phyloP scores from a whole-genome alignment of 2,329 filamentous ascomycete species.

The Aspergillus fructus region DNA sequence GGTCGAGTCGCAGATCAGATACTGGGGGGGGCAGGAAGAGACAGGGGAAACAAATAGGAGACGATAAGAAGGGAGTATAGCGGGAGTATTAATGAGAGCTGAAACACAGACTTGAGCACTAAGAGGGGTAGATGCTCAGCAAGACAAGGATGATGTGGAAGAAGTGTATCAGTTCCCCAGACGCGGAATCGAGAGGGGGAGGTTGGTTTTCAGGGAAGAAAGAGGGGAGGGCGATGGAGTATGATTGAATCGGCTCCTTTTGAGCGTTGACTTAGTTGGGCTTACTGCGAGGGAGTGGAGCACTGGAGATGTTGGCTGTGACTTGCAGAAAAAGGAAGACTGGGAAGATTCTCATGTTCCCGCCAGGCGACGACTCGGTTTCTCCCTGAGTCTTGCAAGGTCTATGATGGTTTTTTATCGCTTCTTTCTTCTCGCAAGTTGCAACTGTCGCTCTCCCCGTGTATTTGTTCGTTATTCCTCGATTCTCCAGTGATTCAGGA shows the following conservation, averaged over 20 bases:
- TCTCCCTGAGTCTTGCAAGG: too few relatives aligned
- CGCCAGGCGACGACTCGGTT: too few relatives aligned
- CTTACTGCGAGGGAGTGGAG: not conserved
- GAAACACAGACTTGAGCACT: constrained; percentile 4
- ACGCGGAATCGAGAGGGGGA: constrained; percentile 1
- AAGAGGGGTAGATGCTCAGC: not conserved
- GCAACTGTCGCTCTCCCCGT: too few relatives aligned
- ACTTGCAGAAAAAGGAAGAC: too few relatives aligned
- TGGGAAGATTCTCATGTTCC: not conserved
- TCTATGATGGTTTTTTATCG: too few relatives aligned
- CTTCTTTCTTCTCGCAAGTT: too few relatives aligned
- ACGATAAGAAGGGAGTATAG: constrained; percentile 8
- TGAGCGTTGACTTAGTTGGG: constrained; percentile 11
- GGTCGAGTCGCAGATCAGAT: constrained; percentile 4
- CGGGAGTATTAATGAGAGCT: constrained; percentile 12
- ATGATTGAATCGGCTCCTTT: too few relatives aligned
- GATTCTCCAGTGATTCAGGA: too few relatives aligned
- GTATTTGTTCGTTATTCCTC: too few relatives aligned
- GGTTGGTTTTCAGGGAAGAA: constrained; percentile 9
- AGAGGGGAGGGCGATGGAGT: constrained; percentile 9
- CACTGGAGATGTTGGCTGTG: too few relatives aligned
- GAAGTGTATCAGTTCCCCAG: constrained; percentile 3
- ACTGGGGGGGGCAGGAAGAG: constrained; percentile 1
- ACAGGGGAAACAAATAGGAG: not conserved
- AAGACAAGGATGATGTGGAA: not conserved